Conservation (phyloP, 768 basidiomycete genomes). For the Pulveroboletus ravenelii region DNA sequence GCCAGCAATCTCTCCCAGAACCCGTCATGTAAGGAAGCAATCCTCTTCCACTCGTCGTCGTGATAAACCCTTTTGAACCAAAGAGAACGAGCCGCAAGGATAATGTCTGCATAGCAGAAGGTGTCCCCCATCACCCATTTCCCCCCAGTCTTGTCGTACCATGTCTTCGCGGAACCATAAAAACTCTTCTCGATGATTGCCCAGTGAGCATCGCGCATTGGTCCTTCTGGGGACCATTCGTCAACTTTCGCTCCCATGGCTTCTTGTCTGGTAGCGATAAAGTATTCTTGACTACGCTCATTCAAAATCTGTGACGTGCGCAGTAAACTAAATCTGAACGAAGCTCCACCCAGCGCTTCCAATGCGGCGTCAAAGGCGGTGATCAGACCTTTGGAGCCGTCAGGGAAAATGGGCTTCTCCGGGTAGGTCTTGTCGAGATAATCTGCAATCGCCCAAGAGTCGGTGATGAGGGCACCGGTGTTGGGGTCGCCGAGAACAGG, state of each 20-base stretch:
- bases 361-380: constrained; percentile 13
- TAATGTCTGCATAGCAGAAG: constrained; percentile 30
- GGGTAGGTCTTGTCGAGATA: constrained; percentile 36
- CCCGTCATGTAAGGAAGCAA: constrained; percentile 23
- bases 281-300: constrained; percentile 35
- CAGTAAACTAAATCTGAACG: constrained; percentile 16
- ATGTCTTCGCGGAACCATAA: constrained; percentile 8
- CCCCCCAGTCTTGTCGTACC: constrained; percentile 22
- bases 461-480: constrained; percentile 25
- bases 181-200: constrained; percentile 12
- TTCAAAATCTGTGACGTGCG: constrained; percentile 29
- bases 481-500: constrained; percentile 33
- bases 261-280: constrained; percentile 31
- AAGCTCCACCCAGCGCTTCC: not conserved
- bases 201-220: constrained; percentile 30
- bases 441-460: constrained; percentile 31
- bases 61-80: constrained; percentile 18
- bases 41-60: constrained; percentile 25
- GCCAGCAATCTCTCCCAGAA: constrained; percentile 23
- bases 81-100: constrained; percentile 14
- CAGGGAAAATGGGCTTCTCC: constrained; percentile 27
- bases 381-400: constrained; percentile 21
- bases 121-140: constrained; percentile 29
- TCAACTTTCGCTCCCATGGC: constrained; percentile 36
- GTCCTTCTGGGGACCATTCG: constrained; percentile 35